Percentiles rank a stretch among this genome's conserved stretches.
Evolutionary conservation across 192 early-diverging fungal species (phyloP).

Genomic region (Coemansia sp.): DNA sequence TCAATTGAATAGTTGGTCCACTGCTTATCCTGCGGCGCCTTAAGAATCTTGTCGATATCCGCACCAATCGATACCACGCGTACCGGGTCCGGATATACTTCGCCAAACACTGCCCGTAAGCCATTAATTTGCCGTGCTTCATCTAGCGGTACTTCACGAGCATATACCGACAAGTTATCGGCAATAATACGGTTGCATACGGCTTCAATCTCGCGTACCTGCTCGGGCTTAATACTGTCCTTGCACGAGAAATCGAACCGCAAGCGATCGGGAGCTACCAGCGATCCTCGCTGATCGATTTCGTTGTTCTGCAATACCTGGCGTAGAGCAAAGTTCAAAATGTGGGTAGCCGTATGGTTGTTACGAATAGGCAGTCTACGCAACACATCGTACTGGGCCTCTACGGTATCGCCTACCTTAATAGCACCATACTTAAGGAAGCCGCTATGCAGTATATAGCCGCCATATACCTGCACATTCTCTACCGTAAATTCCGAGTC

Average conservation of each 20-base stretch:
- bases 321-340: slow-evolving; percentile 92
- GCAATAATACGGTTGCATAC: slow-evolving; percentile 77
- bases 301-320: slow-evolving; percentile 72
- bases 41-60: slow-evolving; percentile 81
- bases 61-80: slow-evolving; percentile 92
- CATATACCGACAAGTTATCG: slow-evolving; percentile 72
- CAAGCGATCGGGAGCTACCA: slow-evolving; percentile 93
- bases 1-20: slow-evolving; percentile 88
- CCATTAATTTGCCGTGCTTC: slow-evolving; percentile 84
- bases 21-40: slow-evolving; percentile 70
- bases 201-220: slow-evolving; percentile 71
- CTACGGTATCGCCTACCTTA: slow-evolving; percentile 64
- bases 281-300: slow-evolving; percentile 90
- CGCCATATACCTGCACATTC: slow-evolving; percentile 89
- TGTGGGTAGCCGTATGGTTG: slow-evolving; percentile 96
- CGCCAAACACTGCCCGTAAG: slow-evolving; percentile 96
- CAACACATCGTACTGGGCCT: slow-evolving; percentile 81
- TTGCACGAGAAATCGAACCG: slow-evolving; percentile 94
- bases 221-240: slow-evolving; percentile 61
- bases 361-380: slow-evolving; percentile 86
- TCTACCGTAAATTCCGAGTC: slow-evolving; percentile 92
- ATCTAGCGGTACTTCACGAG: slow-evolving; percentile 78
- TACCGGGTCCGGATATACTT: slow-evolving; percentile 96
- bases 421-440: slow-evolving; percentile 88
- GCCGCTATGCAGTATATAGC: slow-evolving; percentile 94